Conservation (phyloP, 805 yeast genomes). For the Candida boleticola region DNA sequence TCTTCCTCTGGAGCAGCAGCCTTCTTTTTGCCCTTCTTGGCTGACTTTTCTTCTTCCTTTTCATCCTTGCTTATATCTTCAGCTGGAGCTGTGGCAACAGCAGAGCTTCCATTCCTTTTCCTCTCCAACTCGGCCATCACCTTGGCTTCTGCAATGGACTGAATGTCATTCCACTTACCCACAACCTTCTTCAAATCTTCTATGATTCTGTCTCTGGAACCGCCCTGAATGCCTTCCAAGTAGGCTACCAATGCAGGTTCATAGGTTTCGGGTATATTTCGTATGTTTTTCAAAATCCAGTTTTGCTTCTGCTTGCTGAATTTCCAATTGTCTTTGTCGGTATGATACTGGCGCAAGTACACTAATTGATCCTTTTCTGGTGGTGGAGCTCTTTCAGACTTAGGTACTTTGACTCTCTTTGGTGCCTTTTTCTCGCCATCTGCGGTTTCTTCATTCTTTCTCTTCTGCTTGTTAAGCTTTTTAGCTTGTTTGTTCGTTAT, state of each 20-base stretch:
- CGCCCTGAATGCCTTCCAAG: conserved; percentile 66
- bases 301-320: conserved; percentile 85
- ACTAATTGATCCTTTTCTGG: conserved; percentile 75
- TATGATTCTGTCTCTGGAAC: conserved; percentile 56
- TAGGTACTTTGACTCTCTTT: conserved; percentile 68
- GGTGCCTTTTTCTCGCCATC: conserved; percentile 52
- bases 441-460: conserved; percentile 20
- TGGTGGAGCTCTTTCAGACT: conserved; percentile 63
- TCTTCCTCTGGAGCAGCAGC: background rate
- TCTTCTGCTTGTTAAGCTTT: conserved; percentile 34
- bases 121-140: conserved; percentile 36
- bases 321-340: conserved; percentile 68
- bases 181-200: conserved; percentile 48
- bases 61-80: conserved; percentile 10
- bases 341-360: conserved; percentile 57
- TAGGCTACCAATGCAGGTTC: conserved; percentile 50
- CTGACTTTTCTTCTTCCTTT: conserved; percentile 15
- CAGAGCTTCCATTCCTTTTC: conserved; percentile 19
- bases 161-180: conserved; percentile 54
- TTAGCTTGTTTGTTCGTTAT: conserved; percentile 44
- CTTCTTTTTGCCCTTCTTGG: conserved; percentile 10
- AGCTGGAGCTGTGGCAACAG: conserved; percentile 9
- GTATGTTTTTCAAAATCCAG: conserved; percentile 71
- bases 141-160: conserved; percentile 39
- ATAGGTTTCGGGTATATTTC: conserved; percentile 50